phyloP scores from a whole-genome alignment of 2,329 filamentous ascomycete genomes.

The Talaromyces atroroseus region DNA sequence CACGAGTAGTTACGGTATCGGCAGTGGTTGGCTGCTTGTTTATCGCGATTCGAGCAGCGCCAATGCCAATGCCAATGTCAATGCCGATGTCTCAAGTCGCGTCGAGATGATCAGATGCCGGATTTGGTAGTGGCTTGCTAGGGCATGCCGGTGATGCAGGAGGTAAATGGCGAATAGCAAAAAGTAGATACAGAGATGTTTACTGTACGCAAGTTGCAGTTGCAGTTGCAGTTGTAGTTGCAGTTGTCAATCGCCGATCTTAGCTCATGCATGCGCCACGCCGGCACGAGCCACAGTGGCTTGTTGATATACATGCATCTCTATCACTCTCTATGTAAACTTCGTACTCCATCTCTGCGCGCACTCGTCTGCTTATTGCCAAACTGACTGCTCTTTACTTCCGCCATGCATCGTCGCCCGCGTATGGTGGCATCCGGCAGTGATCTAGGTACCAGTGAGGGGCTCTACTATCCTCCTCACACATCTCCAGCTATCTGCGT shows the following conservation, averaged over 20 bases:
- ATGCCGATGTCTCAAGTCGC: not conserved
- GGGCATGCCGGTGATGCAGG: not conserved
- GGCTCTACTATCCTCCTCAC: not conserved
- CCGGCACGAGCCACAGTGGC: not conserved
- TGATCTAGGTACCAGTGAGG: not conserved
- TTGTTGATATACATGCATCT: too few species aligned
- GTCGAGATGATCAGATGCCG: not conserved
- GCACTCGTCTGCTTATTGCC: not conserved
- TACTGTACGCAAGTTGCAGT: not conserved
- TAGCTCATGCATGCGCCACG: not conserved
- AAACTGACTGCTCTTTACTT: not conserved
- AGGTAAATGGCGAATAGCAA: not conserved
- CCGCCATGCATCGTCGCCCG: not conserved
- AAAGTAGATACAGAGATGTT: not conserved
- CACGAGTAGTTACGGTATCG: not conserved
- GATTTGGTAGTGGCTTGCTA: not conserved
- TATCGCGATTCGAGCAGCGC: not conserved
- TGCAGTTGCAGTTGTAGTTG: not conserved
- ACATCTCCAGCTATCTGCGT: not conserved
- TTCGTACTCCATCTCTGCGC: too few species aligned
- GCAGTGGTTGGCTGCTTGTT: not conserved
- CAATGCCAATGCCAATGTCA: not conserved
- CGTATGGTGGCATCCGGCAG: not conserved
- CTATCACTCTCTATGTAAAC: too few species aligned
- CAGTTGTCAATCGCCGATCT: not conserved